These are phyloP conservation scores for Cordyceps pruinosa DNA, from an alignment of 2,329 filamentous ascomycete species.

Conservation along the genomic window DNA sequence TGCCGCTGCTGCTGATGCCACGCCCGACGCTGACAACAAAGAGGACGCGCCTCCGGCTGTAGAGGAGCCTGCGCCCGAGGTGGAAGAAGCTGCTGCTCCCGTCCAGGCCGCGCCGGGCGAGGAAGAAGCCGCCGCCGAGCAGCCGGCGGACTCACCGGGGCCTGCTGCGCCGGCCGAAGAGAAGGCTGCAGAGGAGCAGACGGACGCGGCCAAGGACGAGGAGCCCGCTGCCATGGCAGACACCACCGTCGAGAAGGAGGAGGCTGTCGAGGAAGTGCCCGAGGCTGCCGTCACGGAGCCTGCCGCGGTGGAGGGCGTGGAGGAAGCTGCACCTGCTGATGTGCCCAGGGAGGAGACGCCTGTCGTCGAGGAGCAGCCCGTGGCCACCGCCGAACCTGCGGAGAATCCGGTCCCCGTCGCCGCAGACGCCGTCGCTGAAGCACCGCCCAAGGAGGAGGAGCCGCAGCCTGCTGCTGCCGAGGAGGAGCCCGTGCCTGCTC, in stretches of 20 bases:
- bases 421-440: background rate
- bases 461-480: background rate
- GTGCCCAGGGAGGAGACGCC: too few relatives aligned
- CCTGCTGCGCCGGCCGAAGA: background rate
- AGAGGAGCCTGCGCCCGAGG: background rate
- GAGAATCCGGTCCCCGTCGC: too few relatives aligned
- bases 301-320: too few relatives aligned
- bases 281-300: background rate
- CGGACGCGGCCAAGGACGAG: background rate
- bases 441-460: background rate
- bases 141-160: background rate
- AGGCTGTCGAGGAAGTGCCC: too few relatives aligned
- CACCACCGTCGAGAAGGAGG: background rate
- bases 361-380: too few relatives aligned
- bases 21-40: conserved; percentile 10
- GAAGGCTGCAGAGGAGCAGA: conserved; percentile 16
- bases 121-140: background rate
- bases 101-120: background rate
- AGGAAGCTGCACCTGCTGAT: background rate
- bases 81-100: background rate
- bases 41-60: conserved; percentile 3
- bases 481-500: too few relatives aligned
- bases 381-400: too few relatives aligned
- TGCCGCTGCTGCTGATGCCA: background rate
- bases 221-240: background rate